Conservation (phyloP, 495 filamentous ascomycete genomes). For the Aspergillus affinis region DNA sequence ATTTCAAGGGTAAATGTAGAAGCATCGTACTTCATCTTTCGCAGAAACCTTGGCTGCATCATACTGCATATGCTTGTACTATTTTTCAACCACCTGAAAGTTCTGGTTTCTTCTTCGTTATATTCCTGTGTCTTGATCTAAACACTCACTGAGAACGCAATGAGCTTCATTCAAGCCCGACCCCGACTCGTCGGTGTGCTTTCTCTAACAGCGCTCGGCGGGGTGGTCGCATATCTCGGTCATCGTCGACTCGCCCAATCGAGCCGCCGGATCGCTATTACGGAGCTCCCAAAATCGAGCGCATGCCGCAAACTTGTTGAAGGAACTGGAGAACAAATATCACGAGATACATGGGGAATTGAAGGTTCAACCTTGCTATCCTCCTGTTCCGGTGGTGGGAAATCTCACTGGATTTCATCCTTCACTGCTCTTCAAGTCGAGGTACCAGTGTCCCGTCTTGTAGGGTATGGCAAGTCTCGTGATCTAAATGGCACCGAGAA, state of each 20-base stretch:
- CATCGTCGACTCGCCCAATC: neutral
- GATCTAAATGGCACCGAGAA: neutral
- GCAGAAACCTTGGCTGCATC: too few relatives aligned
- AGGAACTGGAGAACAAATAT: neutral
- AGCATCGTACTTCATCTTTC: too few relatives aligned
- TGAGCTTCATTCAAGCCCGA: neutral
- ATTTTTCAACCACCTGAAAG: too few relatives aligned
- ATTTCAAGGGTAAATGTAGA: too few relatives aligned
- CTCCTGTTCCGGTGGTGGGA: conserved; percentile 9
- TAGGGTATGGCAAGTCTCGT: conserved; percentile 3
- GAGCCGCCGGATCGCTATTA: conserved; percentile 5
- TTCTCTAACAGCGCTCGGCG: neutral
- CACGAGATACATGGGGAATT: conserved; percentile 12
- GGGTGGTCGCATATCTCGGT: neutral
- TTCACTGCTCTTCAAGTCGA: conserved; percentile 16
- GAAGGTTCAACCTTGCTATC: conserved; percentile 8
- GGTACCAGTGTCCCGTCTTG: conserved; percentile 11
- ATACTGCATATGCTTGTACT: too few relatives aligned
- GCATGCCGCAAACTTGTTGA: conserved; percentile 18
- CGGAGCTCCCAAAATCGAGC: conserved; percentile 12
- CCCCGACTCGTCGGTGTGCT: neutral
- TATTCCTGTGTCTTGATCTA: too few relatives aligned
- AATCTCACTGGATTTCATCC: conserved; percentile 17
- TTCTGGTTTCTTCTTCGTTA: too few relatives aligned
- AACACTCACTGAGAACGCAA: too few relatives aligned